A percentile compares a stretch with the other conserved stretches of the same genome.
Evolutionary conservation across 1,139 yeast genomes (phyloP).

Genomic region (Hyphopichia fennica): DNA sequence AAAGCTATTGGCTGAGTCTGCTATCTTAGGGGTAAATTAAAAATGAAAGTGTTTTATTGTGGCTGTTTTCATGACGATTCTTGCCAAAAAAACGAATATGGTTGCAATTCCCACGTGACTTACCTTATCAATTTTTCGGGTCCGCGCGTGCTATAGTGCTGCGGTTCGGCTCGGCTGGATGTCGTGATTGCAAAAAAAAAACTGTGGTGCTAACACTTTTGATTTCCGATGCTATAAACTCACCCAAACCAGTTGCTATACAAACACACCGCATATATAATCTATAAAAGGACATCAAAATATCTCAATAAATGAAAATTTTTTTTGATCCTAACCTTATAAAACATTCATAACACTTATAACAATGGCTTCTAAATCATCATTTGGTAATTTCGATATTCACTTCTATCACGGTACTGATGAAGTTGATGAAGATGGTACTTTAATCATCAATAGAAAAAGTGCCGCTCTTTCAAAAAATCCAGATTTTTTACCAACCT

Average conservation of each 20-base stretch:
- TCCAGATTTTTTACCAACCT: slow-evolving; percentile 53
- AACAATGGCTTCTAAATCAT: background rate
- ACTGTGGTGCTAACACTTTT: slow-evolving; percentile 5
- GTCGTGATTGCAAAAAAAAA: background rate
- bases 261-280: too few relatives aligned
- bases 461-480: slow-evolving; percentile 21
- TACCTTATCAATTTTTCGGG: background rate
- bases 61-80: too few relatives aligned
- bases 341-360: too few relatives aligned
- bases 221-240: too few relatives aligned
- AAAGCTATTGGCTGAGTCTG: too few relatives aligned
- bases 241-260: background rate
- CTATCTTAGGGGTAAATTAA: too few relatives aligned
- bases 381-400: slow-evolving; percentile 41
- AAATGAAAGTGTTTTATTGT: too few relatives aligned
- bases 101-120: slow-evolving; percentile 2
- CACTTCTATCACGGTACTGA: slow-evolving; percentile 42
- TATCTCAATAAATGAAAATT: too few relatives aligned
- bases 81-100: background rate
- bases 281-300: too few relatives aligned
- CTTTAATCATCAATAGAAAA: slow-evolving; percentile 32
- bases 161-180: background rate
- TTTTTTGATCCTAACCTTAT: too few relatives aligned
- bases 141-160: background rate
- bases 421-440: slow-evolving; percentile 38